Evolutionary conservation across 2,329 filamentous ascomycete genomes (phyloP), one percentile per base, ranked within the genome.

Genomic region (Hypoxylon sp.): DNA sequence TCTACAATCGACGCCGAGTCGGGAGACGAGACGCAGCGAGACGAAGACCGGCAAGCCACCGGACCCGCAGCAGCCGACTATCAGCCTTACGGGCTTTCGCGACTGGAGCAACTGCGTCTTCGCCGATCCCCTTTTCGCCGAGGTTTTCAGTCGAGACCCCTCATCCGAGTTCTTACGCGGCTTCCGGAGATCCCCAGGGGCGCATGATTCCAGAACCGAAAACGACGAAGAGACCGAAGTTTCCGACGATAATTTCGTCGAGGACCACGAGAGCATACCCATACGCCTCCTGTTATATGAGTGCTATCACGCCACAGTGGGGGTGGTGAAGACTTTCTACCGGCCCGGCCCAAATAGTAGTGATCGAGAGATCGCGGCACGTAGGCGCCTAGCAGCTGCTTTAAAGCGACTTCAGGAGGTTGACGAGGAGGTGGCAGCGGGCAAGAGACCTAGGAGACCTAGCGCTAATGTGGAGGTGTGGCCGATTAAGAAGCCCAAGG

Each of bases 21-120:
- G 65, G 63, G 43, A 72, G 60, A 23, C 30, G 45, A 32, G 58
- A 60, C 19, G 51, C 53, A 30, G 50, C 43, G 23, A 65, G 53
- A 28, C 25, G 21, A 21, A 48, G 66, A 19, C 65, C n/a, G 45
- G 38, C 19, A 41, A 49, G 25, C 51, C 53, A 21, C n/a, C 48
- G 13, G 38, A 45, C 56, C 5, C 50, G 14, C 36, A 63, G 6
- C 45, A 32, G 13, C 60, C 60, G 2, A 60, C 67, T 0, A 76
- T 83, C 13, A 73, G 73, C 21, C 74, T 89, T 13, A 84, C 81
- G 0, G 87, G 87, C 0, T 74, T 90, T n/a, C 80, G 81, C 32
- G 85, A 87, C 76, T 90, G 87, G 87, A 85, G 85, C 65, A 85
- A 83, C 63, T 84, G 85, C 46, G 70, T 89, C 10, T 90, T 90